Base-by-base conservation (phyloP, 2,329 filamentous ascomycete genomes). In the Trichoderma brevicompactum region DNA sequence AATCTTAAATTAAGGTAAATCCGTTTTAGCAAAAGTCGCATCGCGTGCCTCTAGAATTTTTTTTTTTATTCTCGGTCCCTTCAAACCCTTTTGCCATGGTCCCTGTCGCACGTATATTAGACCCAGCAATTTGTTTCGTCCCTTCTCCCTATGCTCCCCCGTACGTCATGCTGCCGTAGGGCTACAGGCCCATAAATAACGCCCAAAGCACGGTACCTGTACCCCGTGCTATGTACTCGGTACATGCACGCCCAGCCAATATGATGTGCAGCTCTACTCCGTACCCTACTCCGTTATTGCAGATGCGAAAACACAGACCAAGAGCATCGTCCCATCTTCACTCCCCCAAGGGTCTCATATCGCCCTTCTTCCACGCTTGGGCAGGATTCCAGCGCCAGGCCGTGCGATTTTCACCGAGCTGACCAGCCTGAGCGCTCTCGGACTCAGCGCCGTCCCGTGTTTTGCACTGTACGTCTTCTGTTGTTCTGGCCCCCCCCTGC, bases 401-500 rank as follows among this genome's bases (percentile, higher is more conserved):
- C 23, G 23, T 28, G 23, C 23, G 23, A 28, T 28, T 28, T 28
- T 28, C 23, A 28, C 19, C 17, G 19, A 12, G 17, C 46, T 28
- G 46, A 44, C n/a, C 43, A 44, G 5, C 17, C 8, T 40, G 23
- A 2, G 2, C 23, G 23, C 23, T 5, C 5, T 28, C 5, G 23
- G 23, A 28, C 23, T 28, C 23, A 28, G 23, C 23, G 23, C 23
- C 5, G 23, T 28, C 23, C 23, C 34, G 28, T n/a, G 9, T 38
- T 19, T 53, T 15, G 49, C 43, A 44, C 43, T 44, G 43, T 44
- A 19, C n/a, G 34, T 9, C 28, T 5, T 38, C 49, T 53, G 49
- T 15, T 49, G 36, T 38, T 56, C 8, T 49, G 28, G 34, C 28
- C 49, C 49, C 49, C 48, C 58, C 58, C 38, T 52, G 38, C 48